Evolutionary conservation across 768 basidiomycete genomes (phyloP).

Genomic region (Guyanaporus albipodus): DNA sequence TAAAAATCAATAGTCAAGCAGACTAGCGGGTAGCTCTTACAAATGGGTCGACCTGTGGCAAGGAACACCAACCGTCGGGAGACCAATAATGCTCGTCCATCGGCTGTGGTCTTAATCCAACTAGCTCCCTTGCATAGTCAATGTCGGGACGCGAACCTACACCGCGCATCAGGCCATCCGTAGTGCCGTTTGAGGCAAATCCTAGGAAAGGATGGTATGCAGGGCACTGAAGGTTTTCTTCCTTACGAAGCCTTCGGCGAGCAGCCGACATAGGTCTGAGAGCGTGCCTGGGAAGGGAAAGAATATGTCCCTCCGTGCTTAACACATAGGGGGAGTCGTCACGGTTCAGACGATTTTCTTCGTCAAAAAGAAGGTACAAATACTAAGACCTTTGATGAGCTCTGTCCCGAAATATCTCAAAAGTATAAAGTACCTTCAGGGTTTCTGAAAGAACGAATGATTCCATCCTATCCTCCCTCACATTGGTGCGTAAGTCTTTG

Average conservation of each 20-base stretch:
- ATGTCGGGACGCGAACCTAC: constrained; percentile 70
- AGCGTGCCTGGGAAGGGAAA: constrained; percentile 56
- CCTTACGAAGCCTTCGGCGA: constrained; percentile 56
- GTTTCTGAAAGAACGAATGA: constrained; percentile 94
- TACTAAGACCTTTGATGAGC: constrained; percentile 50
- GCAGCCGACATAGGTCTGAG: constrained; percentile 55
- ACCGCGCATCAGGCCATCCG: constrained; percentile 55
- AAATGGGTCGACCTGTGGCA: constrained; percentile 62
- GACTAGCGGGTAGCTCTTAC: constrained; percentile 40
- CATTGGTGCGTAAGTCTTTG: constrained; percentile 69
- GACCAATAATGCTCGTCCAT: constrained; percentile 59
- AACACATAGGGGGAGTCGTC: constrained; percentile 88
- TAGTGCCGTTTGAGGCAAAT: constrained; percentile 28
- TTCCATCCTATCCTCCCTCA: constrained; percentile 93
- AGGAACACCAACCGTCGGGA: constrained; percentile 69
- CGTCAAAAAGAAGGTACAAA: constrained; percentile 88
- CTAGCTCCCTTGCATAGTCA: constrained; percentile 77
- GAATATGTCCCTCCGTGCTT: constrained; percentile 92
- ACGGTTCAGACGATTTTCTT: constrained; percentile 66
- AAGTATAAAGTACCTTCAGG: constrained; percentile 56
- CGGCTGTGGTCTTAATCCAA: constrained; percentile 48
- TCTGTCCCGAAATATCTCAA: background rate
- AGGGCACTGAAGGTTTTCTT: constrained; percentile 72
- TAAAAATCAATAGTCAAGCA: background rate
- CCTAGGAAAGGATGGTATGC: constrained; percentile 49